phyloP scores from a whole-genome alignment of 805 yeast species.

The Isabelozyma gotoi region DNA sequence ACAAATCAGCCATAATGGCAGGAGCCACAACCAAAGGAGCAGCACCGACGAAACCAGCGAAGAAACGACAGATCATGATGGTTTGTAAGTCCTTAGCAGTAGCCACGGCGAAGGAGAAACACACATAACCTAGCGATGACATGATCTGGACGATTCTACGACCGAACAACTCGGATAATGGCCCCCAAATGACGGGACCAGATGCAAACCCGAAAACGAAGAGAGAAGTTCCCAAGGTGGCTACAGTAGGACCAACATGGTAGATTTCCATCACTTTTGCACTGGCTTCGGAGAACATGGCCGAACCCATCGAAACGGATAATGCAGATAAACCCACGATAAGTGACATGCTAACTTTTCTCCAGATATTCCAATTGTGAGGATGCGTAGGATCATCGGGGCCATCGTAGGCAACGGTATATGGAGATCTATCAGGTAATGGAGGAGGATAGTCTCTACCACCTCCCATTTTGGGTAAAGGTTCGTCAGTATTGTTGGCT shows the following conservation, averaged over 20 bases:
- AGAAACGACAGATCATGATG: slow-evolving; percentile 71
- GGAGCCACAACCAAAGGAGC: slow-evolving; percentile 85
- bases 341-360: slow-evolving; percentile 21
- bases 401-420: slow-evolving; percentile 74
- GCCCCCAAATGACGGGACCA: slow-evolving; percentile 85
- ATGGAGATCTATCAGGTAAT: slow-evolving; percentile 22
- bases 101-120: slow-evolving; percentile 64
- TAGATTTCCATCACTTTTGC: slow-evolving; percentile 47
- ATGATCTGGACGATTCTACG: slow-evolving; percentile 43
- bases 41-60: slow-evolving; percentile 80
- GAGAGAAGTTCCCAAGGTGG: slow-evolving; percentile 70
- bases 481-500: slow-evolving; percentile 21
- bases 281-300: slow-evolving; percentile 72
- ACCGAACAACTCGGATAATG: slow-evolving; percentile 28
- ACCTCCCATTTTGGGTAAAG: slow-evolving; percentile 17
- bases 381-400: slow-evolving; percentile 80
- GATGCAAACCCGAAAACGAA: slow-evolving; percentile 92
- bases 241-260: slow-evolving; percentile 64
- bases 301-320: slow-evolving; percentile 71
- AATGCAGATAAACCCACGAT: slow-evolving; percentile 34
- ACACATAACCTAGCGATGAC: slow-evolving; percentile 37
- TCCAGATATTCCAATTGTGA: slow-evolving; percentile 58
- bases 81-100: slow-evolving; percentile 79
- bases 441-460: slow-evolving; percentile 13
- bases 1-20: slow-evolving; percentile 84